These are phyloP conservation scores for Pyrenophora seminiperda DNA, from an alignment of 2,329 filamentous ascomycete species.

Conservation along the genomic window DNA sequence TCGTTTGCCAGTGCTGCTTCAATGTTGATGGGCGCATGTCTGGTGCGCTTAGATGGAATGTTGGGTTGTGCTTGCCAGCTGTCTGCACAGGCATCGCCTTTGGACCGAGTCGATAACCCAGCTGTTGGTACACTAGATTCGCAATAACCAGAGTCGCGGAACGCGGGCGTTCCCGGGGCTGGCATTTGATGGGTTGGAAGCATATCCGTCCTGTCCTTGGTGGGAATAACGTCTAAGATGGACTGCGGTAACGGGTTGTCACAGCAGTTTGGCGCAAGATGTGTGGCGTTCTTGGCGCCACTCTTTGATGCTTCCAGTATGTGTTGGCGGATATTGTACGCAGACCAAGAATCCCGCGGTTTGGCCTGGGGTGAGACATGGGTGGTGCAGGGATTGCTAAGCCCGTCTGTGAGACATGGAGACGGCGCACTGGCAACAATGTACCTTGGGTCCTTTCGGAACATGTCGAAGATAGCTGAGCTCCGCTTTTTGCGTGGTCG, in stretches of 20 bases:
- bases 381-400: slow-evolving; percentile 31
- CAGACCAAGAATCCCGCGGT: slow-evolving; percentile 37
- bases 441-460: slow-evolving; percentile 40
- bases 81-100: slow-evolving; percentile 9
- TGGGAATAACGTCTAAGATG: slow-evolving; percentile 48
- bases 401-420: slow-evolving; percentile 20
- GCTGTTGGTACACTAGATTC: slow-evolving; percentile 33
- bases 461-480: slow-evolving; percentile 41
- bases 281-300: slow-evolving; percentile 37
- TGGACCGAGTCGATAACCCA: slow-evolving; percentile 20
- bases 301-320: slow-evolving; percentile 44
- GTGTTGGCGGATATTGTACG: slow-evolving; percentile 34
- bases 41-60: slow-evolving; percentile 13
- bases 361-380: slow-evolving; percentile 39
- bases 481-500: slow-evolving; percentile 35
- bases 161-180: slow-evolving; percentile 23
- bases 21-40: slow-evolving; percentile 26
- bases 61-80: slow-evolving; percentile 13
- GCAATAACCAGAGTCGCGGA: slow-evolving; percentile 36
- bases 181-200: slow-evolving; percentile 21
- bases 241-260: slow-evolving; percentile 47
- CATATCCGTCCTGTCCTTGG: slow-evolving; percentile 45
- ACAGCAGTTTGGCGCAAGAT: slow-evolving; percentile 49
- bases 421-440: slow-evolving; percentile 3
- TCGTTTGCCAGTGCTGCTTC: slow-evolving; percentile 33